Percentiles rank a stretch among this genome's conserved stretches.
phyloP scores from a whole-genome alignment of 192 early-diverging fungal genomes.

The Phlyctochytrium bullatum region DNA sequence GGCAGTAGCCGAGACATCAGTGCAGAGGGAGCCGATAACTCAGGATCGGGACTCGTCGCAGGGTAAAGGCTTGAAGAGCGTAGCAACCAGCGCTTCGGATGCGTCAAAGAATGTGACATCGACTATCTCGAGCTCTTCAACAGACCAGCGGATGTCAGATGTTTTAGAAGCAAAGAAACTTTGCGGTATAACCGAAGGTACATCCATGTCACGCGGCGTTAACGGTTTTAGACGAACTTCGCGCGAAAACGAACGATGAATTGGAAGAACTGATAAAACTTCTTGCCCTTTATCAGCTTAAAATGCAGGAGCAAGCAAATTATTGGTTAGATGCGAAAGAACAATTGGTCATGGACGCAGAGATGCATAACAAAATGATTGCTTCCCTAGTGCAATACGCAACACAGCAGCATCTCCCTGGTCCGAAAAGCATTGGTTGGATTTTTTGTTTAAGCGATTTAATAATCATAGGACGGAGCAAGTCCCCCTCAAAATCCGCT shows the following conservation, averaged over 20 bases:
- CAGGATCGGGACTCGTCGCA: too few species aligned
- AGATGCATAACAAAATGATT: conserved; percentile 70
- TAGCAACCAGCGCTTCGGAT: not conserved
- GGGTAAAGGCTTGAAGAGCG: too few species aligned
- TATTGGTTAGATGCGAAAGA: conserved; percentile 58
- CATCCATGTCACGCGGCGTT: not conserved
- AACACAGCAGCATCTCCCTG: conserved; percentile 32
- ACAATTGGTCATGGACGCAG: conserved; percentile 60
- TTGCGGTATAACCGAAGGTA: conserved; percentile 49
- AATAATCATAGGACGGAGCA: not conserved
- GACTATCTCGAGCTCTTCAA: not conserved
- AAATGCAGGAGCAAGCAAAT: conserved; percentile 56
- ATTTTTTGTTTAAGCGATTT: not conserved
- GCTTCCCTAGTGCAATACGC: conserved; percentile 56
- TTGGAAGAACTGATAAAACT: conserved; percentile 29
- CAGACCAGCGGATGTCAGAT: conserved; percentile 40
- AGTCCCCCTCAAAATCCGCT: not conserved
- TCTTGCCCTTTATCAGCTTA: conserved; percentile 31
- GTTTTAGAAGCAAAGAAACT: conserved; percentile 43
- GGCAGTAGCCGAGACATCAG: too few species aligned
- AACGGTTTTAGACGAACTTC: conserved; percentile 43
- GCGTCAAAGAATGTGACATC: not conserved
- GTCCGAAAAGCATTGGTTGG: too few species aligned
- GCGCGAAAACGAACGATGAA: conserved; percentile 36
- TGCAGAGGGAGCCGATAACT: too few species aligned